Percentiles rank a stretch among this genome's conserved stretches.
These are phyloP conservation scores for Dictyostelium purpureum DNA, from an alignment of 78 protist species.

Conservation along the genomic window DNA sequence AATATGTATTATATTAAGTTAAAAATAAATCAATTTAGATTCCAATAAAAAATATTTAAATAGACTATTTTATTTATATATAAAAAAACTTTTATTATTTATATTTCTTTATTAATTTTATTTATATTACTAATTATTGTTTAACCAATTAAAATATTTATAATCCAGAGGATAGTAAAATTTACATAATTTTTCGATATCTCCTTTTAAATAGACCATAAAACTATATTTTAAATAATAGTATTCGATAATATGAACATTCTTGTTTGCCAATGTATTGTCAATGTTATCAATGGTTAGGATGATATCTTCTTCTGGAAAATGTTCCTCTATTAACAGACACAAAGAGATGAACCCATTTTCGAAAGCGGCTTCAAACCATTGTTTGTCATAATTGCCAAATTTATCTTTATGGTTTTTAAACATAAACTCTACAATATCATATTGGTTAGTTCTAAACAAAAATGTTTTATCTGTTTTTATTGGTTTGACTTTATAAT, in stretches of 20 bases:
- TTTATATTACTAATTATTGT: not conserved
- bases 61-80: too few relatives aligned
- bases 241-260: not conserved
- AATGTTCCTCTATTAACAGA: not conserved
- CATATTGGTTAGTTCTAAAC: not conserved
- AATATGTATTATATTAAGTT: too few relatives aligned
- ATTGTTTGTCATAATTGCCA: not conserved
- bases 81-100: not conserved
- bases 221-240: not conserved
- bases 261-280: not conserved
- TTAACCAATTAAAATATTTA: conserved; percentile 4
- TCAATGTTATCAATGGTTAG: not conserved
- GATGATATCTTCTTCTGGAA: not conserved
- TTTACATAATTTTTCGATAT: not conserved
- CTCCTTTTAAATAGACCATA: not conserved
- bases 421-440: not conserved
- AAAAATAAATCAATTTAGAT: too few relatives aligned
- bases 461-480: not conserved
- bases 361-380: not conserved
- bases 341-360: not conserved
- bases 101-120: not conserved
- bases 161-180: not conserved
- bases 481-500: not conserved
- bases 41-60: too few relatives aligned
- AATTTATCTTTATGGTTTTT: not conserved